A percentile compares a stretch with the other conserved stretches of the same genome.
These are phyloP conservation scores for Kwoniella sp. DNA, from an alignment of 768 basidiomycete genomes.

Conservation along the genomic window DNA sequence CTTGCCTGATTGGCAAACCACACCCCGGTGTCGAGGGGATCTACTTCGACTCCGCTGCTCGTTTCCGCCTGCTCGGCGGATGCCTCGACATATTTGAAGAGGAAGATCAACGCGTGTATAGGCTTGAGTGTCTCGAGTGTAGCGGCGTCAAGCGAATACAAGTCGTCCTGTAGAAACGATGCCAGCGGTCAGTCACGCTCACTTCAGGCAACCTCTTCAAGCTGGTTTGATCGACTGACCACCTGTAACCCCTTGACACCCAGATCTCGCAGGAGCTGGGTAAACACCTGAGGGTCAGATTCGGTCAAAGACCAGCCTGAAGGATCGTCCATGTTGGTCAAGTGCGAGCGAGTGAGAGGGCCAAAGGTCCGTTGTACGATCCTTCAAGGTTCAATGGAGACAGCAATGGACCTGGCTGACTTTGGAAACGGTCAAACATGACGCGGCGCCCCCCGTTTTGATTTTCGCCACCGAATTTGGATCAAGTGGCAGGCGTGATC, in stretches of 20 bases:
- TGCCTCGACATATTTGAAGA: conserved; percentile 91
- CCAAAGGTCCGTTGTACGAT: too few species aligned
- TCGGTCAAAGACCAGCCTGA: conserved; percentile 49
- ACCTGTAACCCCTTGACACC: conserved; percentile 49
- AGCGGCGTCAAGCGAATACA: conserved; percentile 44
- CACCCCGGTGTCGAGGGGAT: conserved; percentile 57
- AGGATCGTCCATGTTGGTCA: conserved; percentile 34
- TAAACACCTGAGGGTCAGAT: conserved; percentile 49
- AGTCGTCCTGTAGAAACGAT: conserved; percentile 41
- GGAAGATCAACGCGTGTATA: conserved; percentile 83
- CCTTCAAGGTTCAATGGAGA: too few species aligned
- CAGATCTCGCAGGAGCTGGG: conserved; percentile 41
- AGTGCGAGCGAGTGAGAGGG: too few species aligned
- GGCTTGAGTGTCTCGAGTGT: conserved; percentile 71
- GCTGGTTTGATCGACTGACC: conserved; percentile 19
- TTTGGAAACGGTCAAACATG: too few species aligned
- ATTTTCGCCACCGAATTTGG: too few species aligned
- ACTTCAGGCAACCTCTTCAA: not conserved
- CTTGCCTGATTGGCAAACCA: conserved; percentile 75
- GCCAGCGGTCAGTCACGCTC: too few species aligned
- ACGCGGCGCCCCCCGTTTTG: too few species aligned
- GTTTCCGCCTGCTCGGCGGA: conserved; percentile 33
- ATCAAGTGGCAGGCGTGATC: too few species aligned
- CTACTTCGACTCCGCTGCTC: conserved; percentile 42
- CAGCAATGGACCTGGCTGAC: too few species aligned